Conservation (phyloP, 2,329 filamentous ascomycete genomes). For the Dactylellina cionopaga region DNA sequence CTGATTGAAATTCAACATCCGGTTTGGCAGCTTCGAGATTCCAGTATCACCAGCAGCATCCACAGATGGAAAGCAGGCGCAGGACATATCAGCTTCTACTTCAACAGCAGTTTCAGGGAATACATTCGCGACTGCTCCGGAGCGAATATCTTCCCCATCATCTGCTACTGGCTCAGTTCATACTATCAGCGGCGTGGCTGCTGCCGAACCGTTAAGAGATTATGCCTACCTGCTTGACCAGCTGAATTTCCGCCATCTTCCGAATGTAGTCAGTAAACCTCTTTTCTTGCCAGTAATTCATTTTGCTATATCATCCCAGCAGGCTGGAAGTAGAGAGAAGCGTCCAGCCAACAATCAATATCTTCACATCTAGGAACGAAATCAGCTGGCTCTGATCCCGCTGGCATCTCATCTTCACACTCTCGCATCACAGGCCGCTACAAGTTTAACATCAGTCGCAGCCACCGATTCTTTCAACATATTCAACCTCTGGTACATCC, state of each 20-base stretch:
- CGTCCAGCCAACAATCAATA: conserved; percentile 62
- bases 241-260: conserved; percentile 40
- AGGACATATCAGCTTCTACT: conserved; percentile 32
- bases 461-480: conserved; percentile 61
- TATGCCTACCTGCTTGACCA: conserved; percentile 48
- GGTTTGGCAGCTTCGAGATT: conserved; percentile 32
- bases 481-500: conserved; percentile 59
- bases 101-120: conserved; percentile 37
- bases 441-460: conserved; percentile 59
- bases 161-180: conserved; percentile 29
- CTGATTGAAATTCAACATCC: background rate
- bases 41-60: conserved; percentile 13
- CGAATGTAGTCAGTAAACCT: conserved; percentile 37
- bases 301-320: background rate
- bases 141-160: conserved; percentile 36
- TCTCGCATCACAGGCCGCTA: conserved; percentile 73
- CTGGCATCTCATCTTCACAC: conserved; percentile 79
- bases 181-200: conserved; percentile 23
- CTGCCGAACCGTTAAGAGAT: conserved; percentile 38
- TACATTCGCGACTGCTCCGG: conserved; percentile 42
- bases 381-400: conserved; percentile 76
- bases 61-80: conserved; percentile 22
- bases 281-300: conserved; percentile 18
- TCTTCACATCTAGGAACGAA: conserved; percentile 68
- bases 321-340: conserved; percentile 67